Base-by-base conservation (phyloP, 169 alveolate species). In the Pseudocohnilembus persalinus region DNA sequence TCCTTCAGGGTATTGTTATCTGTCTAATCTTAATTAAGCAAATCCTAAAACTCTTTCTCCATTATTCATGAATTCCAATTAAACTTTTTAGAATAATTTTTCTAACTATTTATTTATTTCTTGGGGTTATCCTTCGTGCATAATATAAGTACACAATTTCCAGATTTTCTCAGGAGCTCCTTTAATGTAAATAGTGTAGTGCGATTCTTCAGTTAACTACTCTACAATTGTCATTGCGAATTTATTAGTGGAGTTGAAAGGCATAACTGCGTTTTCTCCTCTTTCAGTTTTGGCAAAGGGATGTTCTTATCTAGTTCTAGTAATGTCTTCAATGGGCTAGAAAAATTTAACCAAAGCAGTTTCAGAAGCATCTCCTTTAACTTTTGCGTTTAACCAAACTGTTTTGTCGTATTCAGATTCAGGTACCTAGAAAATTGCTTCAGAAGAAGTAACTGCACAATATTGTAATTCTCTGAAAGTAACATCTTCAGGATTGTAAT, bases 361-460 rank as follows among this genome's bases (percentile, higher is more conserved):
- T 89, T 96, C 98, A 31, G 96, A 90, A 0, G 98, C 98, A 92
- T 96, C 97, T 29, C 96, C 90, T 0, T 79, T 80, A 31, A 81
- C 83, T 6, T 79, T 76, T 6, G 83, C 65, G 0, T 25, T 64
- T 29, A 73, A 68, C 89, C 89, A 84, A 34, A 76, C 68, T 4
- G 77, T 35, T 33, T 34, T 85, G 4, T 31, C 24, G 27, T 74
- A 31, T 1, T 86, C 87, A 74, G 35, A 63, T 30, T 34, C 72
- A 25, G 35, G 31, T 31, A 74, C 64, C 27, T 86, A 77, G 76
- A 85, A 85, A n/a, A 30, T 80, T 31, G 90, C 90, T 80, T 85
- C 90, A 64, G 83, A 73, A n/a, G 87, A 73, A 26, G 80, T 65
- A n/a, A 85, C 74, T 0, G 90, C 90, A 65, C 87, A 73, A 33